These are phyloP conservation scores for Phytophthora tubulina DNA, from an alignment of 352 stramenopile genomes.

Conservation along the genomic window DNA sequence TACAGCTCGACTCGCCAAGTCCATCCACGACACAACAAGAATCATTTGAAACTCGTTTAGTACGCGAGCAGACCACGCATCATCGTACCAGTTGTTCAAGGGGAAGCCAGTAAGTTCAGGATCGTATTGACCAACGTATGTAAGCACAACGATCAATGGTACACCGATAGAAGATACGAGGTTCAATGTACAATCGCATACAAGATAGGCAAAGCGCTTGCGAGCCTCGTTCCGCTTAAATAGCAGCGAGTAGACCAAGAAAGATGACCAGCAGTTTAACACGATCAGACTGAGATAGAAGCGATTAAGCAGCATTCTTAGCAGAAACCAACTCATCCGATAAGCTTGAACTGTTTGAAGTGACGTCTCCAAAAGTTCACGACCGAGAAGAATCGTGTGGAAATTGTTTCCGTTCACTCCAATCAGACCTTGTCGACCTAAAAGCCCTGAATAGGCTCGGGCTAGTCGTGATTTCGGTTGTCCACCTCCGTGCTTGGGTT, in stretches of 20 bases:
- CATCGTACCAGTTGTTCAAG: constrained; percentile 32
- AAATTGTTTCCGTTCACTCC: constrained; percentile 38
- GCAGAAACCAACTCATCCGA: constrained; percentile 38
- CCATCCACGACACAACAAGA: constrained; percentile 36
- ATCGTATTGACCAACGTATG: constrained; percentile 34
- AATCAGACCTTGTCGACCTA: constrained; percentile 20
- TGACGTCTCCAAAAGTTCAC: constrained; percentile 33
- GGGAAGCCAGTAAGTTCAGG: constrained; percentile 24
- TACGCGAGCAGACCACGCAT: constrained; percentile 33
- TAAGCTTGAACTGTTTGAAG: constrained; percentile 42
- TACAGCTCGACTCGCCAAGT: constrained; percentile 31
- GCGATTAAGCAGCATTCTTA: constrained; percentile 39
- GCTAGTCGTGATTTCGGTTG: constrained; percentile 1
- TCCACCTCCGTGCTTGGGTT: background rate
- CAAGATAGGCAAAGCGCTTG: constrained; percentile 26
- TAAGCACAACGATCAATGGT: constrained; percentile 27
- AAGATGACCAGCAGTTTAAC: constrained; percentile 39
- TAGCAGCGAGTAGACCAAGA: constrained; percentile 31
- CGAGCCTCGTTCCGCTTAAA: constrained; percentile 24
- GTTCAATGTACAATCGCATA: constrained; percentile 34
- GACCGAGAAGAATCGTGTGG: constrained; percentile 30
- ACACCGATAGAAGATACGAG: constrained; percentile 33
- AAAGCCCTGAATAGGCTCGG: constrained; percentile 24
- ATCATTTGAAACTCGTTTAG: constrained; percentile 46
- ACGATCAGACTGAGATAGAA: constrained; percentile 43